phyloP scores from a whole-genome alignment of 257 asterid species.

The Solanum megistacrolobum region DNA sequence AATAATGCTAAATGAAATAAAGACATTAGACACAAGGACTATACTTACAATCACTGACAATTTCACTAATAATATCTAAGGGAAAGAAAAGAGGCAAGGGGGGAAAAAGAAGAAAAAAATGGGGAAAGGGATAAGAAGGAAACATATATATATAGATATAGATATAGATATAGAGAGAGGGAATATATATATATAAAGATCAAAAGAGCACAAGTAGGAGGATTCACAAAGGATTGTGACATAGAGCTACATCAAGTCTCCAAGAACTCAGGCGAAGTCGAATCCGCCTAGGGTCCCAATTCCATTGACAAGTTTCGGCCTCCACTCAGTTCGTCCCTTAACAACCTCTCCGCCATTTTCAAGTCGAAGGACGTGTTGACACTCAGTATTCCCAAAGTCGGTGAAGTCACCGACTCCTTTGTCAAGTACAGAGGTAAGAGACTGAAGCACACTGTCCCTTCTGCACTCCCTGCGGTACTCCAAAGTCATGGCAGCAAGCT shows the following conservation, averaged over 20 bases:
- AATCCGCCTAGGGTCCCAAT: constrained; percentile 32
- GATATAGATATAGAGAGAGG: neutral
- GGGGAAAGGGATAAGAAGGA: neutral
- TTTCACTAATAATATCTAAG: neutral
- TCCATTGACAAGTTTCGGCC: constrained; percentile 50
- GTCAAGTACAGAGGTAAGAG: constrained; percentile 61
- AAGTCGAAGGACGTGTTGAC: constrained; percentile 86
- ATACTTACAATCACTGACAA: neutral
- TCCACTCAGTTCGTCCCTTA: constrained; percentile 86
- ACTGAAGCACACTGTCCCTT: constrained; percentile 92
- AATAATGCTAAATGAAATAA: neutral
- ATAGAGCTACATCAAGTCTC: constrained; percentile 10
- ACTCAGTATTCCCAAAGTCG: constrained; percentile 41
- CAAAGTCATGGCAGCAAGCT: constrained; percentile 69
- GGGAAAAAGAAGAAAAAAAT: neutral
- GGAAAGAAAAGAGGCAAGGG: neutral
- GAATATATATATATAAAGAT: neutral
- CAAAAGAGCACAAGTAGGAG: constrained; percentile 2
- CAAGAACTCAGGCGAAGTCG: constrained; percentile 21
- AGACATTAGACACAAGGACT: neutral
- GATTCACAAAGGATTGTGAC: constrained; percentile 11
- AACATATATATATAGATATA: neutral
- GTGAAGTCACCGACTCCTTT: constrained; percentile 29
- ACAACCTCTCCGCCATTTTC: constrained; percentile 84
- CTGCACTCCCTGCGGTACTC: constrained; percentile 95